Evolutionary conservation across 345 rosid species (phyloP), one percentile per base, ranked within the genome.

Genomic region (Hirschfeldia incana): DNA sequence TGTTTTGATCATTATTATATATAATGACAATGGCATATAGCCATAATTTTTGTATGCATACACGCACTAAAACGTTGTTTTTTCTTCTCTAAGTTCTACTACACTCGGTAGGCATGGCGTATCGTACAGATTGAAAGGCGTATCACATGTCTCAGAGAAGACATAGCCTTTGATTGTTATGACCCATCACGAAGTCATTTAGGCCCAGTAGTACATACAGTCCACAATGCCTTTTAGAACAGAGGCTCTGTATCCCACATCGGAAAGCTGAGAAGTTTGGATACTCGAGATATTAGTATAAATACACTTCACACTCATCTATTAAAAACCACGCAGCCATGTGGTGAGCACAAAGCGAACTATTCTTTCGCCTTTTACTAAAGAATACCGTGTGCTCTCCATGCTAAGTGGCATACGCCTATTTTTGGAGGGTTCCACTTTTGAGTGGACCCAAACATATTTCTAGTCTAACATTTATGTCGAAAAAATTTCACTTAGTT

Each of bases 361-460:
- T 74, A 79, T 79, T 78, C 73, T 80, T 80, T 80, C 79, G 62
- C 79, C 75, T 74, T 80, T 80, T 80, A 74, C 79, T 80, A 80
- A 80, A 80, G 79, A 80, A 69, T 69, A 80, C 75, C 67, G 82
- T 74, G 82, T 74, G 70, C 66, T 79, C 82, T 53, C 78, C 26
- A 63, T 59, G 34, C 27, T 1, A 4, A 85, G 75, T 72, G 79
- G 84, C 62, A 78, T 78, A 78, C 72, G 27, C 72, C 66, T 36
- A 78, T 80, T 85, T 85, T 85, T 62, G 82, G 76, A 81, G 84
- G 79, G 74, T 63, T 6, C 36, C 11, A 2, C 12, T 28, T 67
- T 27, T 0, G 6, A 44, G 71, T 67, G 71, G 71, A 26, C 36
- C 59, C 64, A 8, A 59, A 49, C 55, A 49, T 42, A 8, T 42